phyloP scores from a whole-genome alignment of 1,284 basidiomycete genomes.

The Tilletia caries region DNA sequence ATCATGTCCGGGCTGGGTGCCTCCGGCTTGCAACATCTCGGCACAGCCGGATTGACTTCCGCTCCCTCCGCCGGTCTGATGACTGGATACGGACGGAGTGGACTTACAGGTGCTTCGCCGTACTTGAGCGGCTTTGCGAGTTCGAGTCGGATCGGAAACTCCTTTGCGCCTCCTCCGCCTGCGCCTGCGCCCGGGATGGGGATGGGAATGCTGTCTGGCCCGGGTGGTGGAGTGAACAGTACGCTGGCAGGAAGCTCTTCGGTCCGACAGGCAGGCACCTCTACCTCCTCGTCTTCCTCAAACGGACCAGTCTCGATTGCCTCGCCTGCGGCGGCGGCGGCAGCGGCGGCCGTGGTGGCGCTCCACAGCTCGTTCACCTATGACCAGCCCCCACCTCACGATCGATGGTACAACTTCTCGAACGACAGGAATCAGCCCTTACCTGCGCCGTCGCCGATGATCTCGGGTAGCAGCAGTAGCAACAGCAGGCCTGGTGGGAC shows the following conservation, averaged over 20 bases:
- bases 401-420: neutral
- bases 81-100: neutral
- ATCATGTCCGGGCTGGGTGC: neutral
- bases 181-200: neutral
- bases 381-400: neutral
- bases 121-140: neutral
- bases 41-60: no score
- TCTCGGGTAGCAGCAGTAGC: neutral
- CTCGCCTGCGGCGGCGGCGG: neutral
- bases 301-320: neutral
- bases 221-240: no score
- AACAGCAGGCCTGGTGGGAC: neutral
- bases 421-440: neutral
- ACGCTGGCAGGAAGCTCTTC: no score
- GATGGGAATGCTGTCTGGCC: neutral
- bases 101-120: neutral
- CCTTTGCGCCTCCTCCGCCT: neutral
- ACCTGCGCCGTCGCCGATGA: neutral
- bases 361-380: neutral
- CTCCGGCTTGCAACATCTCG: neutral
- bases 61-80: neutral
- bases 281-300: neutral
- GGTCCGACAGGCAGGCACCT: no score
- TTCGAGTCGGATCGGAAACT: neutral
- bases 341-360: neutral